Evolutionary conservation across 2,329 filamentous ascomycete genomes (phyloP).

Genomic region (Plenodomus biglobosus): DNA sequence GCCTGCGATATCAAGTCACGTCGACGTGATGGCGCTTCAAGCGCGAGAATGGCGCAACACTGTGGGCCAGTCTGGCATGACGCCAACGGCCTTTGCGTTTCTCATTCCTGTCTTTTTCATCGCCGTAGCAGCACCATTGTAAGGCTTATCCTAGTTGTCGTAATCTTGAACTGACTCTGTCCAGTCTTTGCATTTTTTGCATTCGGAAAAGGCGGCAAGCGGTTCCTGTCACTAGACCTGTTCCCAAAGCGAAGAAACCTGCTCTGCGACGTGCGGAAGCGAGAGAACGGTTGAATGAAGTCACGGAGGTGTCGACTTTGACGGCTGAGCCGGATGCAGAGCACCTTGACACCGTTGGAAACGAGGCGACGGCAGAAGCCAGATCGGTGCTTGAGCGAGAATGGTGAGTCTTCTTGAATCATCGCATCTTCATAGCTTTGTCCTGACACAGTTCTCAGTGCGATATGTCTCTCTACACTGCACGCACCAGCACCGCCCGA

Average conservation of each 20-base stretch:
- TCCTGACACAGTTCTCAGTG: constrained; percentile 20
- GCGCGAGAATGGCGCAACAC: constrained; percentile 19
- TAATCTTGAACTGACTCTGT: constrained; percentile 1
- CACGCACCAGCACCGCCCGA: constrained; percentile 29
- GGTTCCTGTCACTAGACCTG: constrained; percentile 2
- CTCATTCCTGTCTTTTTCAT: constrained; percentile 33
- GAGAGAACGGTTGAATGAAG: constrained; percentile 21
- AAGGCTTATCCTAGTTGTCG: constrained; percentile 8
- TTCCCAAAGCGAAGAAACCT: constrained; percentile 16
- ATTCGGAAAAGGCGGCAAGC: constrained; percentile 17
- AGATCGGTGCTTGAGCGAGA: constrained; percentile 27
- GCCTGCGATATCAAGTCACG: constrained; percentile 13
- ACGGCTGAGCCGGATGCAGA: neutral
- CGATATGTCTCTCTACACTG: constrained; percentile 38
- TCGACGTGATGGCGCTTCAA: constrained; percentile 3
- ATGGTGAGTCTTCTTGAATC: constrained; percentile 20
- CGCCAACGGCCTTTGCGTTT: constrained; percentile 33
- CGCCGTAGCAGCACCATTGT: constrained; percentile 34
- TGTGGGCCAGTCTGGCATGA: constrained; percentile 23
- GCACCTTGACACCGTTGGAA: neutral
- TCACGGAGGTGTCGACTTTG: constrained; percentile 21
- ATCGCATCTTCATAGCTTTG: neutral
- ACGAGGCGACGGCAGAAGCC: constrained; percentile 11
- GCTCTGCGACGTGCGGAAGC: constrained; percentile 23
- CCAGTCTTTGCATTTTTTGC: constrained; percentile 26